These are phyloP conservation scores for Colletotrichum higginsianum DNA, from an alignment of 2,329 filamentous ascomycete genomes.

Conservation along the genomic window DNA sequence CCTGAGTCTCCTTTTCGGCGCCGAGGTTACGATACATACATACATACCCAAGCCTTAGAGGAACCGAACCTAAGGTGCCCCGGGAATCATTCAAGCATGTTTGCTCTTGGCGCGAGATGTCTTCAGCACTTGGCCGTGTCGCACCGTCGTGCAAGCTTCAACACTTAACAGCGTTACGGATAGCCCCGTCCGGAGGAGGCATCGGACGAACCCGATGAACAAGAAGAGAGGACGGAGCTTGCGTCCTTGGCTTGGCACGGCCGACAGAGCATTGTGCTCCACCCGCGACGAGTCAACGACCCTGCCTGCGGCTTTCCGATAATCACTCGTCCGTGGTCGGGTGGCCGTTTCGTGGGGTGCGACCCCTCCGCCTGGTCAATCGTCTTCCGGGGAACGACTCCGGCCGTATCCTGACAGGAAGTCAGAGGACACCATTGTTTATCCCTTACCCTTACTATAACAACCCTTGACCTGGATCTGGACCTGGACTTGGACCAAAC, in stretches of 20 bases:
- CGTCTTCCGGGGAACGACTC: conserved; percentile 10
- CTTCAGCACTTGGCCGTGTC: not conserved
- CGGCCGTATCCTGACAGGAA: not conserved
- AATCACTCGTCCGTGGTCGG: too few species aligned
- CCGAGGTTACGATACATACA: too few species aligned
- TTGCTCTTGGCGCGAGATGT: not conserved
- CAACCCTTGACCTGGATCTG: not conserved
- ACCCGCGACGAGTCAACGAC: conserved; percentile 19
- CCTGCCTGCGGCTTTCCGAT: conserved; percentile 6
- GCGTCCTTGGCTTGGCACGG: not conserved
- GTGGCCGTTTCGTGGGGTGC: conserved; percentile 8
- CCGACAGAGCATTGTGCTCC: not conserved
- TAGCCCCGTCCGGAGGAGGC: not conserved
- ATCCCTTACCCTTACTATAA: too few species aligned
- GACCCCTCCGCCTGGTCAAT: conserved; percentile 1
- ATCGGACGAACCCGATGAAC: too few species aligned
- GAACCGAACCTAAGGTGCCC: too few species aligned
- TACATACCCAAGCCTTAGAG: too few species aligned
- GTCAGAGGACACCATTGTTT: too few species aligned
- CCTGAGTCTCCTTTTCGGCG: too few species aligned
- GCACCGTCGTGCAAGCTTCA: not conserved
- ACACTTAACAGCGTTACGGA: not conserved
- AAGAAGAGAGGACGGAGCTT: not conserved
- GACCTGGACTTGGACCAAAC: too few species aligned
- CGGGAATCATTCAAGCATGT: too few species aligned